A percentile compares a stretch with the other conserved stretches of the same genome.
Conservation (phyloP, 192 early-diverging fungal genomes). For the Linnemannia elongata region DNA sequence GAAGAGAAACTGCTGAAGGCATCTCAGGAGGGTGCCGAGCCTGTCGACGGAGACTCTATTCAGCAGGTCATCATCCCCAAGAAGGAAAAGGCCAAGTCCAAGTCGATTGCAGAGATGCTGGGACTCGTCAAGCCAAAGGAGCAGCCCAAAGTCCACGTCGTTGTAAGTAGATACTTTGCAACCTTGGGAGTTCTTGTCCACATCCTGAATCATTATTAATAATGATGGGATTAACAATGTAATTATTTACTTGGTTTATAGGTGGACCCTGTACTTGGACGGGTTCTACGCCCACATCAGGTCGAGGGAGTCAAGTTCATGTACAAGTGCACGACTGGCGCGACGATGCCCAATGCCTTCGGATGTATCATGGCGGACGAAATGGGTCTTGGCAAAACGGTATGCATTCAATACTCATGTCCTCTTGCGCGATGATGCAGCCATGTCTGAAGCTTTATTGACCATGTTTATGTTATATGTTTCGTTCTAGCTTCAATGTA, state of each 20-base stretch:
- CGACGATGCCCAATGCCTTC: conserved; percentile 75
- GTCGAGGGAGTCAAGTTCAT: conserved; percentile 96
- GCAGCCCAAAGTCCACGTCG: conserved; percentile 73
- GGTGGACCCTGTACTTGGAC: conserved; percentile 87
- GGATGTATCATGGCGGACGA: conserved; percentile 99
- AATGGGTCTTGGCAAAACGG: conserved; percentile 92
- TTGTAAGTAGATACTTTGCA: conserved; percentile 57
- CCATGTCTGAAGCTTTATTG: neutral
- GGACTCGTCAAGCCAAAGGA: conserved; percentile 60
- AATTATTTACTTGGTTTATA: conserved; percentile 3
- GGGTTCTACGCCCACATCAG: conserved; percentile 94
- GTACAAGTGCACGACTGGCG: conserved; percentile 94
- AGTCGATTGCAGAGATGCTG: conserved; percentile 68
- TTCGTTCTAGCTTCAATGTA: conserved; percentile 79
- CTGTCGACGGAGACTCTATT: conserved; percentile 26
- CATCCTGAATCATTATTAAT: neutral
- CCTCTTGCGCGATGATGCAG: neutral
- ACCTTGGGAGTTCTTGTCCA: neutral
- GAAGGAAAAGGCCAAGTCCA: conserved; percentile 62
- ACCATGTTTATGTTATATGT: neutral
- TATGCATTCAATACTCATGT: conserved; percentile 36
- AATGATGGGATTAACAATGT: neutral
- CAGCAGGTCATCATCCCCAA: conserved; percentile 59
- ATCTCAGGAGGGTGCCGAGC: conserved; percentile 25
- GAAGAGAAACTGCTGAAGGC: conserved; percentile 54